Evolutionary conservation across 1,139 yeast genomes (phyloP).

Genomic region (Hansenula sp.): DNA sequence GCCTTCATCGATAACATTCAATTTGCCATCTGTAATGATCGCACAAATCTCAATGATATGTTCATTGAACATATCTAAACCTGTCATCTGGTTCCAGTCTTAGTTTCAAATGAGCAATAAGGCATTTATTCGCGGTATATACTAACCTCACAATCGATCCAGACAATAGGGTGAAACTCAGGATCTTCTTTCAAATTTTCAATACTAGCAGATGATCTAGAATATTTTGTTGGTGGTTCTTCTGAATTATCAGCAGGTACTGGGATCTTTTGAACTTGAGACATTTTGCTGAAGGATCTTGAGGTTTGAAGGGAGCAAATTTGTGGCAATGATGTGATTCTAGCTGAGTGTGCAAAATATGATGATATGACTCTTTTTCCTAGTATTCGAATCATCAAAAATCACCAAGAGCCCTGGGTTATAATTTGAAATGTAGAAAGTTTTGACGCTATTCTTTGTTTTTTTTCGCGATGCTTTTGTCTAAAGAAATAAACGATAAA

Average conservation of each 20-base stretch:
- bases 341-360: background rate
- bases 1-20: constrained; percentile 68
- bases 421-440: too few relatives aligned
- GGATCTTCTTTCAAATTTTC: background rate
- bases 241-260: background rate
- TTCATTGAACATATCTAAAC: constrained; percentile 69
- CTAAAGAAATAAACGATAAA: too few relatives aligned
- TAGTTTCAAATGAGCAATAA: too few relatives aligned
- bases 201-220: background rate
- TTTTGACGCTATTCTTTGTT: too few relatives aligned
- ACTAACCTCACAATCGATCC: constrained; percentile 23
- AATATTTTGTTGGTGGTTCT: background rate
- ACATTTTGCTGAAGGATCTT: background rate
- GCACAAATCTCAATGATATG: constrained; percentile 91
- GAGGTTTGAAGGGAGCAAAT: background rate
- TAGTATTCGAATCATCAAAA: too few relatives aligned
- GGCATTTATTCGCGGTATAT: too few relatives aligned
- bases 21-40: constrained; percentile 76
- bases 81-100: constrained; percentile 67
- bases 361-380: background rate
- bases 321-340: background rate
- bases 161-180: constrained; percentile 20
- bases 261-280: background rate
- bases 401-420: too few relatives aligned
- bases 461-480: too few relatives aligned